Evolutionary conservation across 495 filamentous ascomycete species (phyloP).

Genomic region (Lepidopterella palustris): DNA sequence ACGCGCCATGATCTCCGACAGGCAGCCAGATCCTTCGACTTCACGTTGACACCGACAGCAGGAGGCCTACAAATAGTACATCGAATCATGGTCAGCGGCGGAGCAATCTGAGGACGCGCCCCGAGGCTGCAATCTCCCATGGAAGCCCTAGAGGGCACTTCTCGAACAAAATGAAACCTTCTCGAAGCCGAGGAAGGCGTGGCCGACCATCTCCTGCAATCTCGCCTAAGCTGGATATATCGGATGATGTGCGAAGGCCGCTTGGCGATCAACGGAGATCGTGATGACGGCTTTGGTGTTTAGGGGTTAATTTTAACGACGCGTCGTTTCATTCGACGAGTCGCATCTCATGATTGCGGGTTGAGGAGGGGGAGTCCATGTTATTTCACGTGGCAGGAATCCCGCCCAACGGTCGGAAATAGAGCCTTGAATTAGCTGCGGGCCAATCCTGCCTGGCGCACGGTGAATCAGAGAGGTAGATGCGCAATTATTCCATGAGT

Average conservation of each 20-base stretch:
- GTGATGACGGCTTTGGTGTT: conserved; percentile 12
- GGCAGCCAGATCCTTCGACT: background rate
- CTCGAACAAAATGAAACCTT: conserved; percentile 27
- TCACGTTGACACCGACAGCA: background rate
- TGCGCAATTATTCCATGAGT: no score
- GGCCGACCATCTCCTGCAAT: conserved; percentile 19
- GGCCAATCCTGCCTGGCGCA: no score
- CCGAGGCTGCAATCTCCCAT: conserved; percentile 1
- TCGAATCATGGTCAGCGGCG: background rate
- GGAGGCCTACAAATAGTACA: background rate
- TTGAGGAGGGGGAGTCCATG: background rate
- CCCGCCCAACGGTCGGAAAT: background rate
- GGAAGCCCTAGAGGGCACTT: conserved; percentile 2
- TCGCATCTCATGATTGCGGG: background rate
- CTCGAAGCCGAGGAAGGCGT: conserved; percentile 15
- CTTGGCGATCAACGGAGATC: conserved; percentile 15
- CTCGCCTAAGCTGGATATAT: conserved; percentile 5
- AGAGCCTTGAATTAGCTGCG: no score
- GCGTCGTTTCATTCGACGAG: background rate
- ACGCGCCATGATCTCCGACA: background rate
- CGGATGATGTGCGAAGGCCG: conserved; percentile 17
- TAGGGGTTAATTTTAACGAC: background rate
- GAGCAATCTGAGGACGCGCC: background rate
- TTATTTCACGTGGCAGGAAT: background rate
- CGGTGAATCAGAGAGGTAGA: no score